Base-by-base conservation (phyloP, 441 rosid genomes). In the Viola pubescens region DNA sequence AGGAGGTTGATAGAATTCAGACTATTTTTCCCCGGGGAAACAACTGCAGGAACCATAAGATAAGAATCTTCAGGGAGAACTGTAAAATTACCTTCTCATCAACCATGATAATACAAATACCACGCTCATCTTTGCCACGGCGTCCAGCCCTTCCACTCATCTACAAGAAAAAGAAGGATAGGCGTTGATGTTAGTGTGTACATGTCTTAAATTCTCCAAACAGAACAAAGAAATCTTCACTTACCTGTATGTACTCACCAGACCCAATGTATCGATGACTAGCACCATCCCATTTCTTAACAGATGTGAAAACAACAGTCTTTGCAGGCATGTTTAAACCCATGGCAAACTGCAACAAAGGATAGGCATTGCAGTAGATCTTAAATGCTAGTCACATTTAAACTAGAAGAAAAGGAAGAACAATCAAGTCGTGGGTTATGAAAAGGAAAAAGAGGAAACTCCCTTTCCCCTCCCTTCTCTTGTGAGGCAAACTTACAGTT, bases 111-210 rank as follows among this genome's bases (percentile, higher is more conserved):
- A 94, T 86, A 77, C 97, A 94, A 60, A 94, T 89, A 38, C 97
- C 98, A 38, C 95, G 96, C 45, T 86, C 95, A 52, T 89, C 98
- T 73, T 89, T 94, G 71, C 97, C 97, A 71, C 98, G 97, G 11
- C 98, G 96, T 68, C 97, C 98, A 74, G 98, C 98, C 70, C 97
- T 82, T 72, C 98, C 97, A 61, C 98, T 89, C 98, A 94, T 94
- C 98, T 89, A 68, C 65, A 75, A 46, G 56, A 60, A 70, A 63
- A 58, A 64, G 51, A 56, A 37, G 40, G 68, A 50, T 9, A 55
- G 41, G 37, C 13, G 11, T 14, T 3, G 4, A 26, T 53, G 34
- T 26, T 41, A 8, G 46, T 40, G 2, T 8, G 53, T 8, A 40
- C 53, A 48, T 10, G n/a, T 51, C 38, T 47, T 13, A n/a, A 60